Evolutionary conservation across 2,329 filamentous ascomycete genomes (phyloP).

Genomic region (Fusarium lateritium): DNA sequence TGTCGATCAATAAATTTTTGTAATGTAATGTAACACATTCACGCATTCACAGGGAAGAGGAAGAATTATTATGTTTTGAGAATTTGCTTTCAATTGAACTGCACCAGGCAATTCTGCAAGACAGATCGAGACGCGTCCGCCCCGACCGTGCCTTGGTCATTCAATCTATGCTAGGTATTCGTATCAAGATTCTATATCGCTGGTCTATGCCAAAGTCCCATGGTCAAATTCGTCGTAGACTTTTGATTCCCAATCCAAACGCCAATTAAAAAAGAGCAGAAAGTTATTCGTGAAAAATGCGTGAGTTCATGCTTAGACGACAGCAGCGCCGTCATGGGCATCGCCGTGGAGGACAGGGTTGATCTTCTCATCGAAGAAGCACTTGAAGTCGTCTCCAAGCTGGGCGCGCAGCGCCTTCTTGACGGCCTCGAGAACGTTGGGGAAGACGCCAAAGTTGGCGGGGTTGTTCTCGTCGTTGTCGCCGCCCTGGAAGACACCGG

Average conservation of each 20-base stretch:
- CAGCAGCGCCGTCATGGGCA: conserved; percentile 45
- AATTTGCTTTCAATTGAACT: conserved; percentile 45
- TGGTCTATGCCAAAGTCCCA: conserved; percentile 42
- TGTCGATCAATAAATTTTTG: conserved; percentile 11
- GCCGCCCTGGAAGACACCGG: conserved; percentile 83
- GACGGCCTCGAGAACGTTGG: conserved; percentile 80
- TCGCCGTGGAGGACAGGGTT: conserved; percentile 74
- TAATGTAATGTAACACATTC: too few species aligned
- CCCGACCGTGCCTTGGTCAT: background rate
- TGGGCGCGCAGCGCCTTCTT: conserved; percentile 74
- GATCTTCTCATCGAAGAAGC: conserved; percentile 79
- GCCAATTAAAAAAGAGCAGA: conserved; percentile 14
- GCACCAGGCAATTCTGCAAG: conserved; percentile 39
- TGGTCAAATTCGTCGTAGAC: conserved; percentile 36
- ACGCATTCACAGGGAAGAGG: background rate
- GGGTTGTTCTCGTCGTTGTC: conserved; percentile 84
- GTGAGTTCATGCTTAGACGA: conserved; percentile 32
- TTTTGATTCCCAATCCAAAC: conserved; percentile 35
- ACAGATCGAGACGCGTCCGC: conserved; percentile 1
- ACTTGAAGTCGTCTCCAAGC: conserved; percentile 80
- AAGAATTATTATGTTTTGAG: background rate
- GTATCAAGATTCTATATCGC: conserved; percentile 46
- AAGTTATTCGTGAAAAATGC: conserved; percentile 24
- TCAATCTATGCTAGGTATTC: conserved; percentile 41
- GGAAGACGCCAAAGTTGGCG: conserved; percentile 82